Percentiles rank a stretch among this genome's conserved stretches.
phyloP scores from a whole-genome alignment of 352 stramenopile species.

The Pythium diclinum region DNA sequence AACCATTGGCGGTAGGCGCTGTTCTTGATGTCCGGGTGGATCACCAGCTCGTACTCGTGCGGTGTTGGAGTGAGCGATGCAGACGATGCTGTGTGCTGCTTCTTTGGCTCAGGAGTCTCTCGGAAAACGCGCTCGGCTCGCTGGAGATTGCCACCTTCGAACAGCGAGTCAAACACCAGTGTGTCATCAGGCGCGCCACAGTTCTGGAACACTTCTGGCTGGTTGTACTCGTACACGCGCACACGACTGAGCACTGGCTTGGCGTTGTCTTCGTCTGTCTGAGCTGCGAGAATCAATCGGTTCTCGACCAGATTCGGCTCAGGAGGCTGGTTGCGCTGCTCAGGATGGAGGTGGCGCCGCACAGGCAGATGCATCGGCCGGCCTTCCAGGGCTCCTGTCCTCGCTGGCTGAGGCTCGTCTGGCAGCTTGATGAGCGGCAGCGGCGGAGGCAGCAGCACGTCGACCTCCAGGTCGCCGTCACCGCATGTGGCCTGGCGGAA shows the following conservation, averaged over 20 bases:
- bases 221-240: slow-evolving; percentile 77
- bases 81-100: not conserved
- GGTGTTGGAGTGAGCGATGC: slow-evolving; percentile 17
- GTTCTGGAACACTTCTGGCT: slow-evolving; percentile 36
- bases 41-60: slow-evolving; percentile 69
- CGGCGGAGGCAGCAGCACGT: slow-evolving; percentile 50
- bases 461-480: slow-evolving; percentile 4
- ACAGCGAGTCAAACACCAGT: slow-evolving; percentile 70
- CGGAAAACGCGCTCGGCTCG: slow-evolving; percentile 59
- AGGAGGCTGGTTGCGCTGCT: slow-evolving; percentile 21
- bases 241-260: slow-evolving; percentile 31
- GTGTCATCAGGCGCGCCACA: slow-evolving; percentile 42
- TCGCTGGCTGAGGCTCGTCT: slow-evolving; percentile 39
- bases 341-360: slow-evolving; percentile 33
- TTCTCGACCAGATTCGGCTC: slow-evolving; percentile 54
- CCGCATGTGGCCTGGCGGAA: slow-evolving; percentile 13
- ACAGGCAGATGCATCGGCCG: slow-evolving; percentile 48
- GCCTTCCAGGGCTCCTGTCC: slow-evolving; percentile 37
- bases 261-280: slow-evolving; percentile 35
- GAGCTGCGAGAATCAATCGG: slow-evolving; percentile 31
- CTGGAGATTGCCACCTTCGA: slow-evolving; percentile 72
- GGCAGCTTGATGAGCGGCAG: slow-evolving; percentile 58
- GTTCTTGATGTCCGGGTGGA: slow-evolving; percentile 81
- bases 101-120: not conserved
- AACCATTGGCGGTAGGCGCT: slow-evolving; percentile 89